Conservation (phyloP, 2,329 filamentous ascomycete species). For the Xylaria sp. region DNA sequence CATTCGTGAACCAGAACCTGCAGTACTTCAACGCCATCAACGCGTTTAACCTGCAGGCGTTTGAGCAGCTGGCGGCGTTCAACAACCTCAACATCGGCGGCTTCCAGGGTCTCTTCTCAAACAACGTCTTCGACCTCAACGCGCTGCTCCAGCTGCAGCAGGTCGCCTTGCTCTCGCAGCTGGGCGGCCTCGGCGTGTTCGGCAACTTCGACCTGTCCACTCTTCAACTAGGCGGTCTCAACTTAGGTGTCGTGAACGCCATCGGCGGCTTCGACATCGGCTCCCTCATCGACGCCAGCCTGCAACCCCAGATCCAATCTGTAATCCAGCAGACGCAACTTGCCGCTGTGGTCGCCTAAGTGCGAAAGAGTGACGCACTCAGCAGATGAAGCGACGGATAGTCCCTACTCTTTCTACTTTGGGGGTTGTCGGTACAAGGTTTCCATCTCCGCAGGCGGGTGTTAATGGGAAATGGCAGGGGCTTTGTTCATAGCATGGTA, state of each 20-base stretch:
- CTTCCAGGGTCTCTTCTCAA: slow-evolving; percentile 54
- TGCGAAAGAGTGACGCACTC: not conserved
- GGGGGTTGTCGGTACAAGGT: slow-evolving; percentile 23
- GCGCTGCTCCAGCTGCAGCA: slow-evolving; percentile 55
- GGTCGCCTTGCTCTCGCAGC: slow-evolving; percentile 47
- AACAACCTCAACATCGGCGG: slow-evolving; percentile 47
- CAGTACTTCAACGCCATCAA: slow-evolving; percentile 50
- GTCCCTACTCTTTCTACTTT: slow-evolving; percentile 13
- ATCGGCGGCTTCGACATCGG: slow-evolving; percentile 48
- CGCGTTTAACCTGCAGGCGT: slow-evolving; percentile 45
- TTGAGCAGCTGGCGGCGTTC: slow-evolving; percentile 53
- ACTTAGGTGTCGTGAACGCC: slow-evolving; percentile 54
- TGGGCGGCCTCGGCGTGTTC: slow-evolving; percentile 54
- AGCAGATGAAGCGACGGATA: slow-evolving; percentile 11
- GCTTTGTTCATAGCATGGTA: slow-evolving; percentile 15
- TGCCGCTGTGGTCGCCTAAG: slow-evolving; percentile 25
- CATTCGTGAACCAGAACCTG: slow-evolving; percentile 52
- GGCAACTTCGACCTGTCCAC: slow-evolving; percentile 58
- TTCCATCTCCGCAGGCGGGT: slow-evolving; percentile 34
- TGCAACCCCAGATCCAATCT: slow-evolving; percentile 48
- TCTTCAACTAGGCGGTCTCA: slow-evolving; percentile 55
- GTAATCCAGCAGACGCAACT: slow-evolving; percentile 44
- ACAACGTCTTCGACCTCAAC: slow-evolving; percentile 61
- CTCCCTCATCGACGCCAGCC: slow-evolving; percentile 46
- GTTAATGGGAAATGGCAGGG: slow-evolving; percentile 24